Percentiles rank a stretch among this genome's conserved stretches.
phyloP scores from a whole-genome alignment of 2,329 filamentous ascomycete genomes.

The Calonectria naviculata region DNA sequence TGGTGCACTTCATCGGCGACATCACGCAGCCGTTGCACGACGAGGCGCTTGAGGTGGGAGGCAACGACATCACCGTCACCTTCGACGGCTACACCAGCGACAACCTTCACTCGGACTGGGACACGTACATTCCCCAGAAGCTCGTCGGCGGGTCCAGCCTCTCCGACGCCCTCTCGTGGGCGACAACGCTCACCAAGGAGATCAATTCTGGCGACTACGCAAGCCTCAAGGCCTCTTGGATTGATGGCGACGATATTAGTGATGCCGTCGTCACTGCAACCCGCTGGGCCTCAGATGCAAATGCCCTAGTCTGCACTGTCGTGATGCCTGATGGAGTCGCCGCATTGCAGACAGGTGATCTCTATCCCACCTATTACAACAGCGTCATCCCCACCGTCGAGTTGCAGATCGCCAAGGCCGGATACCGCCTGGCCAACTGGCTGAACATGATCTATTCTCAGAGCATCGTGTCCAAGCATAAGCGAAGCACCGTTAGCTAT shows the following conservation, averaged over 20 bases:
- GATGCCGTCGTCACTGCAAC: slow-evolving; percentile 47
- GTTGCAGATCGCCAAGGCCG: slow-evolving; percentile 58
- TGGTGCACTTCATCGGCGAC: slow-evolving; percentile 65
- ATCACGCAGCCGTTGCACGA: slow-evolving; percentile 67
- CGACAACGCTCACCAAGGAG: slow-evolving; percentile 44
- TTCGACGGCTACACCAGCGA: slow-evolving; percentile 59
- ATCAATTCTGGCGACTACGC: slow-evolving; percentile 53
- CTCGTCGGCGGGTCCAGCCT: slow-evolving; percentile 50
- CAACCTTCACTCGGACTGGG: slow-evolving; percentile 72
- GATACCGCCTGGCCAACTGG: slow-evolving; percentile 42
- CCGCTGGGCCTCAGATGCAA: slow-evolving; percentile 54
- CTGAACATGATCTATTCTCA: not conserved
- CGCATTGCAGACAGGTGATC: slow-evolving; percentile 52
- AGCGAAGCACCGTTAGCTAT: not conserved
- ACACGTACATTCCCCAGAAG: slow-evolving; percentile 66
- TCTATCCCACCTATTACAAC: slow-evolving; percentile 53
- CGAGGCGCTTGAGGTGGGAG: slow-evolving; percentile 63
- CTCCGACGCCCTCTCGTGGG: slow-evolving; percentile 52
- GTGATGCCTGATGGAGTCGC: slow-evolving; percentile 51
- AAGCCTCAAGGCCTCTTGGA: slow-evolving; percentile 48
- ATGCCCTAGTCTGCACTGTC: slow-evolving; percentile 55
- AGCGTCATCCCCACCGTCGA: slow-evolving; percentile 51
- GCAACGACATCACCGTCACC: slow-evolving; percentile 62
- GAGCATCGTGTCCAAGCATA: not conserved
- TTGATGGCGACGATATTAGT: slow-evolving; percentile 46